Conservation (phyloP, 164 flowering plant species). For the Vitis rupestris region DNA sequence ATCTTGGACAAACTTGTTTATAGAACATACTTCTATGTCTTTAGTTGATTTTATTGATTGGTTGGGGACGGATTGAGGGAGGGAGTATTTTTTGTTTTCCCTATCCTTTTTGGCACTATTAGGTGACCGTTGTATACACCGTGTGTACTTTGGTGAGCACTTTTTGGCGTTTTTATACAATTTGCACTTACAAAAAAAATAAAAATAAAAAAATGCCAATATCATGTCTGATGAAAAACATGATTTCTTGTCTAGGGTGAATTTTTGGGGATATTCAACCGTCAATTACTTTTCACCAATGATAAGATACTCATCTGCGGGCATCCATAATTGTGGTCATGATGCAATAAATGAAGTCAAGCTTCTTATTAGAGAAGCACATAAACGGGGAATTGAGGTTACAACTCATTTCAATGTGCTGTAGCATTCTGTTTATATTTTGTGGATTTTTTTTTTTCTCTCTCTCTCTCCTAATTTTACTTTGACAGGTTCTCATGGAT, state of each 20-base stretch:
- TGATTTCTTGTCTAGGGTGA: slow-evolving; percentile 53
- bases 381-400: slow-evolving; percentile 95
- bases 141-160: too few species aligned
- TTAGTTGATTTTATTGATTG: too few species aligned
- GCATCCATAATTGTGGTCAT: slow-evolving; percentile 58
- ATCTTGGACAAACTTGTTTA: too few species aligned
- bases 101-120: too few species aligned
- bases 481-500: slow-evolving; percentile 87
- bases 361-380: slow-evolving; percentile 85
- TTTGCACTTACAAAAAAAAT: too few species aligned
- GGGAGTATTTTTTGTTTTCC: too few species aligned
- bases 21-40: not conserved
- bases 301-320: slow-evolving; percentile 86
- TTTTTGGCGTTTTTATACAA: too few species aligned
- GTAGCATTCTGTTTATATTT: not conserved
- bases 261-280: slow-evolving; percentile 99
- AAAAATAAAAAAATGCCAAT: not conserved
- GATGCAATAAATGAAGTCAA: slow-evolving; percentile 87
- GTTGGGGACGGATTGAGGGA: too few species aligned
- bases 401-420: slow-evolving; percentile 14
- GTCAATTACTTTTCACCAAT: slow-evolving; percentile 89
- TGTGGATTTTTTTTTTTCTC: not conserved
- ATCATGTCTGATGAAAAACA: not conserved
- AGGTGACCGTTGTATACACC: too few species aligned
- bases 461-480: slow-evolving; percentile 5